Evolutionary conservation across 2,329 filamentous ascomycete species (phyloP).

Genomic region (Fusarium ambrosium): DNA sequence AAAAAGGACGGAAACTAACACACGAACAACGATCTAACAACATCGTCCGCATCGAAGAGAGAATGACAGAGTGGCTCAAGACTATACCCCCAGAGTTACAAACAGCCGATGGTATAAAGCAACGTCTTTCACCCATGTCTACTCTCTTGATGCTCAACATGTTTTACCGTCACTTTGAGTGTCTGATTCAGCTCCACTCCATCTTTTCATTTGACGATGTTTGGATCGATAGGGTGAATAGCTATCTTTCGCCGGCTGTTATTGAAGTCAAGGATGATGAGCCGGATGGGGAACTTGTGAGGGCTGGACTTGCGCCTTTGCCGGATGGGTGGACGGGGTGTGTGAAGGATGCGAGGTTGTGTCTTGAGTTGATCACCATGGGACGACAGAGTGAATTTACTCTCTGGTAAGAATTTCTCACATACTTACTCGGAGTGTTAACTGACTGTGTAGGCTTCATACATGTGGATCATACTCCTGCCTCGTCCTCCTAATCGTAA

Average conservation of each 20-base stretch:
- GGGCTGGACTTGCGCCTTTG: conserved; percentile 27
- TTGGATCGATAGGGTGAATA: conserved; percentile 31
- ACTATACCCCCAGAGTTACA: conserved; percentile 27
- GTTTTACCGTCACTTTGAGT: conserved; percentile 37
- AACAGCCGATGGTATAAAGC: background rate
- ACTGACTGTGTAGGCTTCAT: conserved; percentile 28
- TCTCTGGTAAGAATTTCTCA: conserved; percentile 17
- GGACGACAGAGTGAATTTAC: conserved; percentile 28
- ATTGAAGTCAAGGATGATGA: conserved; percentile 30
- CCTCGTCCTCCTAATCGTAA: conserved; percentile 35
- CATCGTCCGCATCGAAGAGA: conserved; percentile 13
- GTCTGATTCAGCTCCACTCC: conserved; percentile 24
- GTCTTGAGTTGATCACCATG: conserved; percentile 21
- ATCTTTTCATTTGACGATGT: conserved; percentile 39
- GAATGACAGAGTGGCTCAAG: conserved; percentile 28
- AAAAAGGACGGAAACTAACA: conserved; percentile 4
- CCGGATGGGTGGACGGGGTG: conserved; percentile 36
- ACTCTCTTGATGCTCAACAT: conserved; percentile 21
- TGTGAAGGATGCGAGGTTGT: conserved; percentile 24
- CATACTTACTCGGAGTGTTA: fast-evolving
- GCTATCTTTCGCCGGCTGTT: conserved; percentile 29
- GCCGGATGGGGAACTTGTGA: conserved; percentile 20
- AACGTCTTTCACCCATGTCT: background rate
- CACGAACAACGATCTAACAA: background rate
- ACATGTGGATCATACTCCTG: conserved; percentile 32